A percentile compares a stretch with the other conserved stretches of the same genome.
Conservation (phyloP, 345 rosid genomes). For the Fremontodendron californicum region DNA sequence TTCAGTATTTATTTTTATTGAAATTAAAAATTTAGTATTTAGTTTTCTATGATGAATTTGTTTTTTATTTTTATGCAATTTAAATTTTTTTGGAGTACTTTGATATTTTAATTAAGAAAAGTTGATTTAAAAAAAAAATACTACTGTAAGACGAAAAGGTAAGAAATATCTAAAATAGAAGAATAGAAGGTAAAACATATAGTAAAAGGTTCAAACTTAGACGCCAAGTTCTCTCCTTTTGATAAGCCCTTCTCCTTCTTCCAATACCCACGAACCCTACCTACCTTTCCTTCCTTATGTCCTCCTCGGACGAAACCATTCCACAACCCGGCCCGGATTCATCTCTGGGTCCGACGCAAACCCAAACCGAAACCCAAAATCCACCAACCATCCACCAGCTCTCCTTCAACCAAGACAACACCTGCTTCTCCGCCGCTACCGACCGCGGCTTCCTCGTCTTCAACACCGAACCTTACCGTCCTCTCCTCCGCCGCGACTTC, state of each 20-base stretch:
- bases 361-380: neutral
- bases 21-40: too few species aligned
- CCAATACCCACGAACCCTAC: too few species aligned
- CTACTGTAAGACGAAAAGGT: too few species aligned
- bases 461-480: conserved; percentile 35
- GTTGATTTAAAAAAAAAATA: too few species aligned
- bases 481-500: neutral
- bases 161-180: too few species aligned
- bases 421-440: conserved; percentile 39
- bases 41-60: too few species aligned
- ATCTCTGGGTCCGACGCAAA: neutral
- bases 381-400: conserved; percentile 29
- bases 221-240: neutral
- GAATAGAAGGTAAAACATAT: too few species aligned
- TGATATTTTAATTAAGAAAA: too few species aligned
- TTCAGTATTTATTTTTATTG: too few species aligned
- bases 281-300: neutral
- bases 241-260: neutral
- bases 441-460: conserved; percentile 42
- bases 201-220: too few species aligned
- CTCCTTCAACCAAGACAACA: conserved; percentile 48
- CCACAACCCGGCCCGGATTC: neutral
- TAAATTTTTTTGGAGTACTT: too few species aligned
- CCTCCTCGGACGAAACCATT: neutral
- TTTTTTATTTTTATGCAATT: too few species aligned